phyloP scores from a whole-genome alignment of 108 stramenopile genomes.

The Aurantiochytrium sp. region DNA sequence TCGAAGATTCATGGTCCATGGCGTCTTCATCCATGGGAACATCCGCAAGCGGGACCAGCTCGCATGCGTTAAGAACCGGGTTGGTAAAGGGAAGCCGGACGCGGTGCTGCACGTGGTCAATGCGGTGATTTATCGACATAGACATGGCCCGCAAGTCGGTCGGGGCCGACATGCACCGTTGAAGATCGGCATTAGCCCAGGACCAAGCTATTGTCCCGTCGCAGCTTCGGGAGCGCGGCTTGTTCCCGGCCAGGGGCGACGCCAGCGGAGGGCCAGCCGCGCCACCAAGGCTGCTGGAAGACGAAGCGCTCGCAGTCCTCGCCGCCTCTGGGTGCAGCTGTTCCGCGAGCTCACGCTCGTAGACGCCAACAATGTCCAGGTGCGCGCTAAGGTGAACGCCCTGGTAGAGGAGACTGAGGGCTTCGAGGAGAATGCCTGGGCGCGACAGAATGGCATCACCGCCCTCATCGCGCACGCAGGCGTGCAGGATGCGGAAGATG shows the following conservation, averaged over 20 bases:
- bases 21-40: too few species aligned
- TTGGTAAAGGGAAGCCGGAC: neutral
- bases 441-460: neutral
- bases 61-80: neutral
- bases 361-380: neutral
- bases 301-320: too few species aligned
- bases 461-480: neutral
- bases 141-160: neutral
- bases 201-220: neutral
- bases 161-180: neutral
- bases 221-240: neutral
- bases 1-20: too few species aligned
- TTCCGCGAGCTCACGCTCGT: neutral
- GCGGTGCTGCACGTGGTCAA: neutral
- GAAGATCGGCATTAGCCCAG: neutral
- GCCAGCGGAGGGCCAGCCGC: too few species aligned
- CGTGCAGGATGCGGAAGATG: neutral
- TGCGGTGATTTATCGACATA: neutral
- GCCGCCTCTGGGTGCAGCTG: neutral
- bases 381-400: neutral
- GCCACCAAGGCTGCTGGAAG: too few species aligned
- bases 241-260: neutral
- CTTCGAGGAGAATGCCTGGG: neutral
- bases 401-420: neutral
- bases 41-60: neutral